These are phyloP conservation scores for Penicillium griseofulvum DNA, from an alignment of 2,329 filamentous ascomycete genomes.

Conservation along the genomic window DNA sequence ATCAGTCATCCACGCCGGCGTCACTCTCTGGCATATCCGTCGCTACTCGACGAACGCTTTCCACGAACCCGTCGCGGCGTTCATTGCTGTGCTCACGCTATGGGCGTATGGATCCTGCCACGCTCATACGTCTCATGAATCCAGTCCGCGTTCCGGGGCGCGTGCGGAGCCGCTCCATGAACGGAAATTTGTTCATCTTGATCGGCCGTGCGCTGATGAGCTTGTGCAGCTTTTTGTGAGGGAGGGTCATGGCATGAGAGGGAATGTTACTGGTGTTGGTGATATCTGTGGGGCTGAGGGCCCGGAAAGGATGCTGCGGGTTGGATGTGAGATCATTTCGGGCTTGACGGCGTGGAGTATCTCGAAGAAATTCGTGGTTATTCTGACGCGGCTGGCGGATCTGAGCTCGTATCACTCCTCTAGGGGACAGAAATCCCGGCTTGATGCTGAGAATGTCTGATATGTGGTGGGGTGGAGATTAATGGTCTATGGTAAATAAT, in stretches of 20 bases:
- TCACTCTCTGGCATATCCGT: conserved; percentile 53
- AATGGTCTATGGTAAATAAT: not conserved
- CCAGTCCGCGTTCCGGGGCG: conserved; percentile 10
- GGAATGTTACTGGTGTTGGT: conserved; percentile 53
- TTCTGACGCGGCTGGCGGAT: conserved; percentile 35
- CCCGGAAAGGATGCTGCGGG: conserved; percentile 37
- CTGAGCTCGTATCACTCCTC: conserved; percentile 11
- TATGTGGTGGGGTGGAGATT: not conserved
- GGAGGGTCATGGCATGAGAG: conserved; percentile 50
- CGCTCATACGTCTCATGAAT: conserved; percentile 32
- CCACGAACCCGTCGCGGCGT: conserved; percentile 48
- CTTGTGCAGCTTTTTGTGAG: conserved; percentile 57
- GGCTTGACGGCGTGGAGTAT: conserved; percentile 37
- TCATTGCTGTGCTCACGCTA: conserved; percentile 47
- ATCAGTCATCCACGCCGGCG: conserved; percentile 55
- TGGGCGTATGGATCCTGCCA: conserved; percentile 48
- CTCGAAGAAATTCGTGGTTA: conserved; percentile 33
- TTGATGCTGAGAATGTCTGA: conserved; percentile 1
- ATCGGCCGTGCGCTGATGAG: conserved; percentile 58
- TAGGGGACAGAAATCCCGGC: conserved; percentile 1
- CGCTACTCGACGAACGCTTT: conserved; percentile 50
- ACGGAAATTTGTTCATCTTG: conserved; percentile 51
- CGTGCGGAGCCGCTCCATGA: conserved; percentile 24
- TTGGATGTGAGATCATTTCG: conserved; percentile 42
- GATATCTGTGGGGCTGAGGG: conserved; percentile 46